These are phyloP conservation scores for Pyrenophora tritici-repentis DNA, from an alignment of 2,329 filamentous ascomycete species.

Conservation along the genomic window DNA sequence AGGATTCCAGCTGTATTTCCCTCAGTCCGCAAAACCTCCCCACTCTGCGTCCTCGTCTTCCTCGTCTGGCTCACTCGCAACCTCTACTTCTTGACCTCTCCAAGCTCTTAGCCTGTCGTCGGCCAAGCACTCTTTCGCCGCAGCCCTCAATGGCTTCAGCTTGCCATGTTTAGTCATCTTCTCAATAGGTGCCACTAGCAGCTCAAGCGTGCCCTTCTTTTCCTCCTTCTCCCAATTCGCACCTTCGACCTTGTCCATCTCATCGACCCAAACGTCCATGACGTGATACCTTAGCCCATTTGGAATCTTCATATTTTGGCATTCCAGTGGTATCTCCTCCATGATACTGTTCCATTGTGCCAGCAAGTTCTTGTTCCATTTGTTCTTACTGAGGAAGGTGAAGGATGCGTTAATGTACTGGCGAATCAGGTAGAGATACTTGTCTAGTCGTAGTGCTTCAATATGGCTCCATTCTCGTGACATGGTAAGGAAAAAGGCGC, in stretches of 20 bases:
- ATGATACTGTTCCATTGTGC: constrained; percentile 55
- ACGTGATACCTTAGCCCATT: constrained; percentile 86
- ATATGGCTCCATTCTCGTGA: constrained; percentile 57
- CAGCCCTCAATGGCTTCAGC: constrained; percentile 72
- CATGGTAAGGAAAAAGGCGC: constrained; percentile 60
- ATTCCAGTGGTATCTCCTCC: constrained; percentile 52
- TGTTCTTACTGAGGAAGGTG: constrained; percentile 50
- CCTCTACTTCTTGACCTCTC: constrained; percentile 48
- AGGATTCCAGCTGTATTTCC: not conserved
- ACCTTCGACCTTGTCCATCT: constrained; percentile 71
- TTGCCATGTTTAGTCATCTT: constrained; percentile 61
- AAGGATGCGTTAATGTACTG: constrained; percentile 77
- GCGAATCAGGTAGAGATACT: constrained; percentile 85
- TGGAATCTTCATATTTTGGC: constrained; percentile 64
- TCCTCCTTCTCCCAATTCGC: constrained; percentile 49
- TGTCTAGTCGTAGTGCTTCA: constrained; percentile 71
- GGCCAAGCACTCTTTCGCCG: constrained; percentile 70
- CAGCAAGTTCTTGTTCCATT: constrained; percentile 49
- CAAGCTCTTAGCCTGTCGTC: constrained; percentile 77
- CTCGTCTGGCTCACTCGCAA: constrained; percentile 42
- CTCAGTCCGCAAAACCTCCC: constrained; percentile 71
- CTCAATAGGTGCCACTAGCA: constrained; percentile 61
- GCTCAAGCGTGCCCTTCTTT: constrained; percentile 49
- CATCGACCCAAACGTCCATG: constrained; percentile 89
- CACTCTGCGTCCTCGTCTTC: constrained; percentile 65